phyloP scores from a whole-genome alignment of 2,329 filamentous ascomycete species.

The Ploettnerulaceae sp. region DNA sequence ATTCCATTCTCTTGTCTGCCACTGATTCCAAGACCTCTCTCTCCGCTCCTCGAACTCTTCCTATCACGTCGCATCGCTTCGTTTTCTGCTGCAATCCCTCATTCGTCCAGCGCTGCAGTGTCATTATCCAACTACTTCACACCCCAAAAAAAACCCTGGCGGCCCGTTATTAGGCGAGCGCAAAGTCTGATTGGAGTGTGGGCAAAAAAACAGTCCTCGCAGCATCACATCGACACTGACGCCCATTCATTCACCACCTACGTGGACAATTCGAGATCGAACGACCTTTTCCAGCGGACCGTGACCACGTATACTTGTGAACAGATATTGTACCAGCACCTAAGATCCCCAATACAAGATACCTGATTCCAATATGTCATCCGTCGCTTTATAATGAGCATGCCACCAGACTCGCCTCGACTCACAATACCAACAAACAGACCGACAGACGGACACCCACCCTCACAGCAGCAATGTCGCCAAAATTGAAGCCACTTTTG shows the following conservation, averaged over 20 bases:
- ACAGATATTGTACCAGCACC: conserved; percentile 8
- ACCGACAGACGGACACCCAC: conserved; percentile 8
- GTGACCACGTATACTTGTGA: conserved; percentile 30
- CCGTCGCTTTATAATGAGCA: conserved; percentile 24
- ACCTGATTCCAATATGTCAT: conserved; percentile 25
- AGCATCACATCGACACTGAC: conserved; percentile 21
- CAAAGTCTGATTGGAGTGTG: conserved; percentile 28
- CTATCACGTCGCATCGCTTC: conserved; percentile 15
- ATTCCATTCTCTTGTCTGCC: background rate
- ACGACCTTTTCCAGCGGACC: conserved; percentile 23
- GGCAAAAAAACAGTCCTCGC: conserved; percentile 23
- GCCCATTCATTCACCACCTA: conserved; percentile 23
- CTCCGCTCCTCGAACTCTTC: conserved; percentile 6
- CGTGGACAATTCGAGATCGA: conserved; percentile 28
- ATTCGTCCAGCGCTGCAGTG: conserved; percentile 20
- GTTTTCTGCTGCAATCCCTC: conserved; percentile 11
- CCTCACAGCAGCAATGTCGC: conserved; percentile 28
- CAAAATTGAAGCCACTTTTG: conserved; percentile 48
- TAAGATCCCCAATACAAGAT: conserved; percentile 14
- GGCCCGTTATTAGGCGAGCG: conserved; percentile 37
- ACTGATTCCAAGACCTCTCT: conserved; percentile 1
- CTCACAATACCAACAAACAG: conserved; percentile 8
- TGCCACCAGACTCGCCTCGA: conserved; percentile 13
- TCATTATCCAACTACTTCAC: conserved; percentile 12
- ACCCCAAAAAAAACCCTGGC: conserved; percentile 10